These are phyloP conservation scores for Cucurbita ficifolia DNA, from an alignment of 306 rosid species.

Conservation along the genomic window DNA sequence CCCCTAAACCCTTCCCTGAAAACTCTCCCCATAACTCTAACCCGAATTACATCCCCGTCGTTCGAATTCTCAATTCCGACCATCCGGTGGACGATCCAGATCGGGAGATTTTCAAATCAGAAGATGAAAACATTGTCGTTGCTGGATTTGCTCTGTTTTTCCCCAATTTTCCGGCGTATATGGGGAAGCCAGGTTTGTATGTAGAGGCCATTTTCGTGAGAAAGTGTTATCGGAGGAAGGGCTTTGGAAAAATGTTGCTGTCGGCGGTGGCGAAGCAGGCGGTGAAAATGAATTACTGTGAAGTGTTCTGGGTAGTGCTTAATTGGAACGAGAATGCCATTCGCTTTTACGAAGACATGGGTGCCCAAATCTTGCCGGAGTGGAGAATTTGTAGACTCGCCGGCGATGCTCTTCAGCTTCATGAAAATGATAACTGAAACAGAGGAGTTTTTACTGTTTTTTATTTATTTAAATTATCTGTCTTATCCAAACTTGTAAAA, in stretches of 20 bases:
- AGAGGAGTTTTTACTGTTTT: not conserved
- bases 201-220: conserved; percentile 72
- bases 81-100: conserved; percentile 56
- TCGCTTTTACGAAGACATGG: conserved; percentile 63
- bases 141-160: conserved; percentile 75
- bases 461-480: too few species aligned
- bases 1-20: conserved; percentile 29
- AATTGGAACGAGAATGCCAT: conserved; percentile 78
- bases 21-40: not conserved
- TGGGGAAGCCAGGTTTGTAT: conserved; percentile 63
- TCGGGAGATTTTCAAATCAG: conserved; percentile 19
- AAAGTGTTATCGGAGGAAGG: conserved; percentile 65
- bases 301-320: conserved; percentile 82
- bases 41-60: conserved; percentile 23
- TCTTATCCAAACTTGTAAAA: too few species aligned
- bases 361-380: conserved; percentile 53
- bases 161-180: conserved; percentile 52
- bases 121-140: conserved; percentile 6
- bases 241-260: conserved; percentile 51
- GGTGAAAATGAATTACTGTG: conserved; percentile 75
- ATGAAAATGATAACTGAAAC: conserved; percentile 14
- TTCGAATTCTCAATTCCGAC: conserved; percentile 21
- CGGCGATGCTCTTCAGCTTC: conserved; percentile 50
- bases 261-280: conserved; percentile 75
- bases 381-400: conserved; percentile 82